Conservation (phyloP, 108 stramenopile species). For the Schizochytrium sp. region DNA sequence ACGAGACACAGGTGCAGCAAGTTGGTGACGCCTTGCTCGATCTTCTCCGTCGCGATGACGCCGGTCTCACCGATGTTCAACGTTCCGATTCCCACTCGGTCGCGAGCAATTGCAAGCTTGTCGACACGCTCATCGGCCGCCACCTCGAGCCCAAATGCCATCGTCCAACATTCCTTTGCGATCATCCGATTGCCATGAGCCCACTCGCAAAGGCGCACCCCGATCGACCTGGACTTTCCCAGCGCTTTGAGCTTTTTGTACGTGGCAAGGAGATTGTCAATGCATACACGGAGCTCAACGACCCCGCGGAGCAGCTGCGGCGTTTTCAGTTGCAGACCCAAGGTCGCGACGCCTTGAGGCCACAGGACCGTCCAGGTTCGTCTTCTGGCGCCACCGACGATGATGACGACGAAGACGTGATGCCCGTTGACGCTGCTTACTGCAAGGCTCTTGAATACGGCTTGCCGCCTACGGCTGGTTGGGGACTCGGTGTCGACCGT, state of each 20-base stretch:
- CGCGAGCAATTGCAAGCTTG: background rate
- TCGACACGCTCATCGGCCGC: background rate
- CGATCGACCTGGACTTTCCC: constrained; percentile 73
- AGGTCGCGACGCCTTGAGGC: background rate
- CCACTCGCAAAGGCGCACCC: constrained; percentile 94
- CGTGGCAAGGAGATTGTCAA: constrained; percentile 91
- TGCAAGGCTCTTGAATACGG: constrained; percentile 86
- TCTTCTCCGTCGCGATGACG: background rate
- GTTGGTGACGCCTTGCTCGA: background rate
- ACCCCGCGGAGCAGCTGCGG: constrained; percentile 86
- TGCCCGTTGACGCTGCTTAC: constrained; percentile 89
- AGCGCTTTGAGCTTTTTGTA: constrained; percentile 94
- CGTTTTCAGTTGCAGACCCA: constrained; percentile 91
- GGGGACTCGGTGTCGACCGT: constrained; percentile 97
- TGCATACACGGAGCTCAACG: constrained; percentile 92
- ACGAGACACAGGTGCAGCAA: background rate
- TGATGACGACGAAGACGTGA: constrained; percentile 85
- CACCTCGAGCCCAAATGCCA: constrained; percentile 70
- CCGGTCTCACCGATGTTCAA: background rate
- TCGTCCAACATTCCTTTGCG: constrained; percentile 95
- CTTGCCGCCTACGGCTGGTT: constrained; percentile 95
- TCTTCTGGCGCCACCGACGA: too few relatives aligned
- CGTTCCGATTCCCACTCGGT: background rate
- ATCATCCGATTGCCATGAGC: constrained; percentile 91
- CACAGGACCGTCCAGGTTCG: constrained; percentile 61